Evolutionary conservation across 345 rosid genomes (phyloP), one percentile per base, ranked within the genome.

Genomic region (Zanthoxylum bungeanum): DNA sequence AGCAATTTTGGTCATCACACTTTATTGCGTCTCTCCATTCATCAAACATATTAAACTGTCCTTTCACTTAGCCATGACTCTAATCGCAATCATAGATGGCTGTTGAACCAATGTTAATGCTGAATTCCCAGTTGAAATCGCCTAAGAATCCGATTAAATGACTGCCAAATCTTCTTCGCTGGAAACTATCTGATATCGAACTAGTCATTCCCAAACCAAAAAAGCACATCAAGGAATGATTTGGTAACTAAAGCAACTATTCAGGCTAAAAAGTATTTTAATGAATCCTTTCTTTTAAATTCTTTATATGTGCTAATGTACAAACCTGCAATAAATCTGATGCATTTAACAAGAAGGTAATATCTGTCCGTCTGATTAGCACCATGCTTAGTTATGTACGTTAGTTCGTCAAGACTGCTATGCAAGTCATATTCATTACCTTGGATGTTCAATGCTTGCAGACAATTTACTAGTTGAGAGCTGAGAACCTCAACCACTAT

Each of bases 21-120:
- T 65, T 19, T 14, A 1, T 4, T 0, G 57, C 56, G 7, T 73
- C 76, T 46, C 37, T 24, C 6, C 1, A 12, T 37, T 55, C 65
- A 17, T 44, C 28, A 31, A 64, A 73, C 24, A 65, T 69, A 11
- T 24, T 34, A 64, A 73, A 73, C 19, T 64, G 24, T 10, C 76
- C 76, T 5, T 40, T 36, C 16, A n/a, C 33, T 2, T 0, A 2
- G 9, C 14, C 52, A 60, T 46, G 30, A 22, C 76, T 64, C 76
- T 53, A 39, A 31, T 72, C 57, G 28, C 76, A 72, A 8, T 8
- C 28, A 46, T 59, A 60, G 10, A 56, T 27, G 17, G 3, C 14
- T 7, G 25, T 0, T 6, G 60, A 27, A 56, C 60, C 34, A 24
- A 11, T 56, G 16, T 14, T 19, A 27, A 56, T 53, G 3, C 4